Base-by-base conservation (phyloP, 306 rosid species). In the Cicer yamashitae region DNA sequence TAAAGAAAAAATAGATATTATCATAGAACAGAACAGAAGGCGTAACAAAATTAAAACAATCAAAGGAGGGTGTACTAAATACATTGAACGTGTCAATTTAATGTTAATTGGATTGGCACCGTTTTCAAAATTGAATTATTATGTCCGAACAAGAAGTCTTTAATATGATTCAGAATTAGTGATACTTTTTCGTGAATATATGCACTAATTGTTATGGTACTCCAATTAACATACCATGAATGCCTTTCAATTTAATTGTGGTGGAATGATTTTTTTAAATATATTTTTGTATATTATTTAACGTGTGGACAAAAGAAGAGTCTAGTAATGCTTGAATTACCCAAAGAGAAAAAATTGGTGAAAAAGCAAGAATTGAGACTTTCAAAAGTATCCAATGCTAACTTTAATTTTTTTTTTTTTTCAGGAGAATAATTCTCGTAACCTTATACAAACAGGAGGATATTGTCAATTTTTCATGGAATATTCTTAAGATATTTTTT, bases 71-170 rank as follows among this genome's bases (percentile, higher is more conserved):
- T 40, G 44, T 40, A 7, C 20, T 34, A 60, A 72, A 71, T 67
- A 48, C 71, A 74, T 50, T 67, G 59, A 59, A 74, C 74, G 71
- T 59, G 46, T 57, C 62, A 44, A 63, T 47, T 54, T 47, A 14
- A 15, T 77, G 50, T 46, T 77, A 67, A 70, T 67, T 67, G 11
- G 30, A 65, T 45, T 80, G 30, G 14, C 25, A 63, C 50, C 51
- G 41, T 63, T 51, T 14, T 25, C 57, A 40, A 66, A 50, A 72
- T 53, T 71, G 17, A 8, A 57, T 22, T 22, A 79, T 59, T 66
- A 54, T 73, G 62, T 54, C 83, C 74, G 45, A 64, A 45, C 53
- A 18, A 46, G 67, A 73, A 66, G 70, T 56, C 74, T 46, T 70
- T 40, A 18, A 71, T 61, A 48, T 68, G 2, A 77, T 77, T 48